phyloP scores from a whole-genome alignment of 2,329 filamentous ascomycete genomes.

The Metarhizium guizhouense region DNA sequence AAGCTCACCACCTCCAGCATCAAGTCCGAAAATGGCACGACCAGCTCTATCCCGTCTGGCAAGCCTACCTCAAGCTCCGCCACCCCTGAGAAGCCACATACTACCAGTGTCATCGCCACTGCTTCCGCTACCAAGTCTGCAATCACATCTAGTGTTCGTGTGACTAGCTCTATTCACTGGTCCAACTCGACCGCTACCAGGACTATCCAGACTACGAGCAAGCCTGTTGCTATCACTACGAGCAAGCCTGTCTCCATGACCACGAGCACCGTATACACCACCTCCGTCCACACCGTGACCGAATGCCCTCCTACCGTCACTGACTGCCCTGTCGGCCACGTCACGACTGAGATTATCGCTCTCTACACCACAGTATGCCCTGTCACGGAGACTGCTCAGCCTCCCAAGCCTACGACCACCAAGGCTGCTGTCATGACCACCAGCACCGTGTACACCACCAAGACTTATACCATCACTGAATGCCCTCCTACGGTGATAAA shows the following conservation, averaged over 20 bases:
- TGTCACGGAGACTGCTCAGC: slow-evolving; percentile 13
- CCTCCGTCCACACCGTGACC: slow-evolving; percentile 42
- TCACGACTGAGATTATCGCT: slow-evolving; percentile 31
- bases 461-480: slow-evolving; percentile 44
- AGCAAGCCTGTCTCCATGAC: background rate
- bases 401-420: slow-evolving; percentile 7
- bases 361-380: slow-evolving; percentile 38
- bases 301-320: slow-evolving; percentile 38
- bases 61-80: background rate
- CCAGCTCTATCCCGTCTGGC: background rate
- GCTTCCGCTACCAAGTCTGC: background rate
- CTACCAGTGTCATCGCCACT: background rate
- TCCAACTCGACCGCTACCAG: slow-evolving; percentile 8
- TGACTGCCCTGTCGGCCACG: slow-evolving; percentile 26
- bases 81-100: background rate
- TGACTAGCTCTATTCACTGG: background rate
- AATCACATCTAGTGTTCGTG: background rate
- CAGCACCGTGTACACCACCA: slow-evolving; percentile 43
- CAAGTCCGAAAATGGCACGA: too few species aligned
- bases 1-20: background rate
- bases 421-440: slow-evolving; percentile 8
- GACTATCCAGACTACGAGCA: slow-evolving; percentile 14
- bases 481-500: slow-evolving; percentile 41
- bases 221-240: background rate
- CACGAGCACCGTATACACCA: slow-evolving; percentile 30